Evolutionary conservation across 148 eudicot species (phyloP).

Genomic region (Silene conica): DNA sequence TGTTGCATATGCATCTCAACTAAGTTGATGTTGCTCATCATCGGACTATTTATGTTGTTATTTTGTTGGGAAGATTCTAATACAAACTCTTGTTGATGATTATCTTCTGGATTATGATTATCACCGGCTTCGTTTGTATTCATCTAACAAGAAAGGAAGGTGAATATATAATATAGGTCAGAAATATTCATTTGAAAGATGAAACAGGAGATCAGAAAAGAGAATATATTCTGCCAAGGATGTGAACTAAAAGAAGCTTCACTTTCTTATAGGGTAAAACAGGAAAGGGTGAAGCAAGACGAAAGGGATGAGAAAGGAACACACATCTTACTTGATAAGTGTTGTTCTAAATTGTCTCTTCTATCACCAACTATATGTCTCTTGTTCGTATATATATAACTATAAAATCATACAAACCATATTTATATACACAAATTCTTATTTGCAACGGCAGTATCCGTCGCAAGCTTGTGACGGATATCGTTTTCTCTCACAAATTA

Average conservation of each 20-base stretch:
- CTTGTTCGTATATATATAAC: constrained; percentile 15
- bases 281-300: constrained; percentile 32
- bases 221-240: not conserved
- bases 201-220: not conserved
- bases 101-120: constrained; percentile 10
- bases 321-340: constrained; percentile 34
- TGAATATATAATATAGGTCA: not conserved
- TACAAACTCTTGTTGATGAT: not conserved
- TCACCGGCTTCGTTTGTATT: not conserved
- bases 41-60: constrained; percentile 6
- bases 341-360: constrained; percentile 4
- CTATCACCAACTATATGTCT: constrained; percentile 11
- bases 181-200: constrained; percentile 15
- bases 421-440: too few species aligned
- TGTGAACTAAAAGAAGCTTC: not conserved
- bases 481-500: too few species aligned
- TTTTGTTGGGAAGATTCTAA: not conserved
- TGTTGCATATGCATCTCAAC: constrained; percentile 24
- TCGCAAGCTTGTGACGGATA: too few species aligned
- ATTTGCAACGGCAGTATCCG: too few species aligned
- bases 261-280: constrained; percentile 31
- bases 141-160: constrained; percentile 12
- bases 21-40: not conserved
- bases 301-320: constrained; percentile 25
- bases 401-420: too few species aligned